A percentile compares a stretch with the other conserved stretches of the same genome.
Conservation (phyloP, 345 rosid species). For the Populus deltoides region DNA sequence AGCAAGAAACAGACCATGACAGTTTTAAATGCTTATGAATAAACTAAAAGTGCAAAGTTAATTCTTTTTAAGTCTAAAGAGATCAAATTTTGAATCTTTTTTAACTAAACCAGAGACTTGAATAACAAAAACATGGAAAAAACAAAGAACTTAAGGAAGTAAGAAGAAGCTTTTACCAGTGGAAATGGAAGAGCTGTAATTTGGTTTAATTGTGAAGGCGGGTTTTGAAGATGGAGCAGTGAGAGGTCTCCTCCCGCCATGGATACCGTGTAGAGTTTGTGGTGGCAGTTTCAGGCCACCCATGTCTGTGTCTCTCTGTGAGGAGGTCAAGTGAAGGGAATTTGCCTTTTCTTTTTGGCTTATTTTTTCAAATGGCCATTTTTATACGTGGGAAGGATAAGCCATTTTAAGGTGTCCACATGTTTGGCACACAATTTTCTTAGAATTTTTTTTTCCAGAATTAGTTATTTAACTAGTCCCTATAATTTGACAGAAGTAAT, state of each 20-base stretch:
- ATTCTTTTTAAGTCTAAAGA: neutral
- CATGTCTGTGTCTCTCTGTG: slow-evolving; percentile 21
- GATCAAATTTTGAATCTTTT: neutral
- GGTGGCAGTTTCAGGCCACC: slow-evolving; percentile 41
- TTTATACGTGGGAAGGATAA: too few species aligned
- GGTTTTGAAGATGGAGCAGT: slow-evolving; percentile 23
- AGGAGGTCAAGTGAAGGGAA: neutral
- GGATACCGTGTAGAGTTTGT: slow-evolving; percentile 23
- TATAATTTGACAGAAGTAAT: too few species aligned
- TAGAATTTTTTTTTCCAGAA: too few species aligned
- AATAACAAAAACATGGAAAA: neutral
- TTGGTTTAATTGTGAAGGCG: slow-evolving; percentile 9
- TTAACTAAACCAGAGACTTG: neutral
- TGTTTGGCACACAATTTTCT: too few species aligned
- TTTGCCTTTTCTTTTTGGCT: neutral
- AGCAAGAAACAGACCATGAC: neutral
- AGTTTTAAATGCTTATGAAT: neutral
- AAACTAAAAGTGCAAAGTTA: neutral
- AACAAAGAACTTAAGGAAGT: neutral
- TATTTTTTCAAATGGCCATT: neutral
- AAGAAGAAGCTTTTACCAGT: slow-evolving; percentile 27
- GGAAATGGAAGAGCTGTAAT: slow-evolving; percentile 11
- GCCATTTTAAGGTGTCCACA: too few species aligned
- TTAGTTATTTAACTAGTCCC: too few species aligned
- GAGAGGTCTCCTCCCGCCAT: slow-evolving; percentile 33